A percentile compares a stretch with the other conserved stretches of the same genome.
Evolutionary conservation across 768 basidiomycete genomes (phyloP).

Genomic region (Floccularia luteovirens): DNA sequence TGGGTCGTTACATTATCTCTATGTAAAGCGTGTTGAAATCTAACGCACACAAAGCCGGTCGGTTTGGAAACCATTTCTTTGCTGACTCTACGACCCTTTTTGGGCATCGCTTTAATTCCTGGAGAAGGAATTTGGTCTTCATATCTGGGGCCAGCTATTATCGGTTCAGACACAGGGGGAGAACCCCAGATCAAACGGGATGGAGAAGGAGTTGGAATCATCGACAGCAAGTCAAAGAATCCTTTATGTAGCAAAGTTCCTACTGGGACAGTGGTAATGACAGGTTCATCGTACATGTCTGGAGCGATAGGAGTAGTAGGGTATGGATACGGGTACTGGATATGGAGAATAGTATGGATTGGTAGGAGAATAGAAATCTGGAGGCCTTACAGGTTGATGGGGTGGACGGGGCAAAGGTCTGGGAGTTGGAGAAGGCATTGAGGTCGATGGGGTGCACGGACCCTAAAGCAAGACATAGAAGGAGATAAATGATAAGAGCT

Average conservation of each 20-base stretch:
- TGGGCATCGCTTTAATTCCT: constrained; percentile 25
- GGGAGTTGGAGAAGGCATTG: constrained; percentile 12
- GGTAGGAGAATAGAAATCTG: constrained; percentile 19
- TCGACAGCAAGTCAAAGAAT: constrained; percentile 80
- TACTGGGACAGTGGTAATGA: constrained; percentile 43
- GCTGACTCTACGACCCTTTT: constrained; percentile 62
- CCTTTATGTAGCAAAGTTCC: constrained; percentile 81
- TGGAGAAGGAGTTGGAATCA: constrained; percentile 68
- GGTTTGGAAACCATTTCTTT: constrained; percentile 89
- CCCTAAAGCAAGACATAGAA: too few relatives aligned
- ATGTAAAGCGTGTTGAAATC: constrained; percentile 7
- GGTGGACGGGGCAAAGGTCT: constrained; percentile 22
- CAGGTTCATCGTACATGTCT: constrained; percentile 30
- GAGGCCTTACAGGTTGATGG: constrained; percentile 14
- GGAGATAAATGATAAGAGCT: too few relatives aligned
- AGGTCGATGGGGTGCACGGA: too few relatives aligned
- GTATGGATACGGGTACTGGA: constrained; percentile 23
- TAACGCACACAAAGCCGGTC: constrained; percentile 74
- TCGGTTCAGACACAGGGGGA: constrained; percentile 25
- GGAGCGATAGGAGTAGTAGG: constrained; percentile 27
- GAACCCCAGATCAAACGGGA: constrained; percentile 57
- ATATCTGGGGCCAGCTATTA: constrained; percentile 62
- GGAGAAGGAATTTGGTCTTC: constrained; percentile 39
- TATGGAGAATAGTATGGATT: constrained; percentile 31
- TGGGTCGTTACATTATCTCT: constrained; percentile 13